These are phyloP conservation scores for Acacia crassicarpa DNA, from an alignment of 306 rosid genomes.

Conservation along the genomic window DNA sequence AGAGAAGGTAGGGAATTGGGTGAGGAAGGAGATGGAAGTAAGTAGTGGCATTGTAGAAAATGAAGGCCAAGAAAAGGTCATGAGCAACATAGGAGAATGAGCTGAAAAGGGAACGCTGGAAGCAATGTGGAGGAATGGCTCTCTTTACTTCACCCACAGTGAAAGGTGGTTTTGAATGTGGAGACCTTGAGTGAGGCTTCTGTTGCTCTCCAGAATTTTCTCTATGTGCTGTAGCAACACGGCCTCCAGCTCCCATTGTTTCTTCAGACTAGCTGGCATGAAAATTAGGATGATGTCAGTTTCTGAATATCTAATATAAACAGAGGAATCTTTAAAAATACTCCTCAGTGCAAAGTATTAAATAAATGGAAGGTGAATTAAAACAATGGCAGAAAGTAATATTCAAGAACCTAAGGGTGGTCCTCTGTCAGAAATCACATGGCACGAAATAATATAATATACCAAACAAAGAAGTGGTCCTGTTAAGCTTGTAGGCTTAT, in stretches of 20 bases:
- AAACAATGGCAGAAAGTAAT: not conserved
- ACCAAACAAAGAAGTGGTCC: not conserved
- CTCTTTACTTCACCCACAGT: slow-evolving; percentile 64
- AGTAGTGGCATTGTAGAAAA: slow-evolving; percentile 41
- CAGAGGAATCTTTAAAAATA: slow-evolving; percentile 10
- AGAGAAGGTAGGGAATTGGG: slow-evolving; percentile 45
- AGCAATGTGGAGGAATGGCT: slow-evolving; percentile 71
- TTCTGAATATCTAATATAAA: not conserved
- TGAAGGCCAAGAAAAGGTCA: slow-evolving; percentile 43
- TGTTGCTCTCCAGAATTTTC: slow-evolving; percentile 9
- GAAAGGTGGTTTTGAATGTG: slow-evolving; percentile 64
- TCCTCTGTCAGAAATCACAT: slow-evolving; percentile 3
- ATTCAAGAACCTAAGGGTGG: slow-evolving; percentile 17
- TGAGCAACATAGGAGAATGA: slow-evolving; percentile 55
- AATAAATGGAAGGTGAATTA: slow-evolving; percentile 12
- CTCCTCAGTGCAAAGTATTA: not conserved
- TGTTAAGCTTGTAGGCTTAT: not conserved
- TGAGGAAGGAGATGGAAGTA: slow-evolving; percentile 54
- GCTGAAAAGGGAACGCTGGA: slow-evolving; percentile 55
- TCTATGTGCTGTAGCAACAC: not conserved
- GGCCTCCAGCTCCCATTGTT: slow-evolving; percentile 38
- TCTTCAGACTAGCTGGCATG: not conserved
- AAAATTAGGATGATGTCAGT: slow-evolving; percentile 22
- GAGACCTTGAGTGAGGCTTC: slow-evolving; percentile 41
- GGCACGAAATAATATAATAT: slow-evolving; percentile 8